Evolutionary conservation across 164 flowering plant genomes (phyloP).

Genomic region (Chloranthus sessilifolius): DNA sequence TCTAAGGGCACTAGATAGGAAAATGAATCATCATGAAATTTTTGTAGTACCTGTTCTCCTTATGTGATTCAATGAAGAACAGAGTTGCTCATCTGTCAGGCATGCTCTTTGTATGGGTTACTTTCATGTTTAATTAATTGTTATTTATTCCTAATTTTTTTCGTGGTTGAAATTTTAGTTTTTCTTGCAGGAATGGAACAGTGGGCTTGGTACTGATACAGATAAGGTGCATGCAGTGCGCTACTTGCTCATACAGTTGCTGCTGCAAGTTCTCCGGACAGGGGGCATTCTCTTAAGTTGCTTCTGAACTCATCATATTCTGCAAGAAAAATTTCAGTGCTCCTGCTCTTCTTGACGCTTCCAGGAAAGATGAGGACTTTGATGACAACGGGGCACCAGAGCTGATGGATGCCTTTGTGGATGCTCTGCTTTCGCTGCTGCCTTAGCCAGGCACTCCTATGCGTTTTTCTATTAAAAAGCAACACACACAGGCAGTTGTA

Average conservation of each 20-base stretch:
- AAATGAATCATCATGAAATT: background rate
- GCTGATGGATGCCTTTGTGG: constrained; percentile 86
- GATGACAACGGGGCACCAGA: constrained; percentile 45
- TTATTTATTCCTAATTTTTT: no score
- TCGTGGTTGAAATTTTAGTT: background rate
- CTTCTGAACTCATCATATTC: constrained; percentile 72
- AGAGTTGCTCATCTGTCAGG: no score
- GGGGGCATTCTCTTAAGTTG: constrained; percentile 72
- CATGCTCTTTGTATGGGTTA: no score
- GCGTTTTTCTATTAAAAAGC: no score
- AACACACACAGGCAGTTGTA: no score
- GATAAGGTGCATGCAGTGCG: constrained; percentile 68
- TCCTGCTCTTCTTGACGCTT: constrained; percentile 41
- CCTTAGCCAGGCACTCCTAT: constrained; percentile 84
- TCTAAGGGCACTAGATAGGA: no score
- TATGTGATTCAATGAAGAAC: no score
- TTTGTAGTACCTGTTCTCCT: no score
- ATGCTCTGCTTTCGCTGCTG: constrained; percentile 78
- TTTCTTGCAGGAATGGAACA: constrained; percentile 59
- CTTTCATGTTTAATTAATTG: no score
- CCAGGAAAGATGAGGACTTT: constrained; percentile 57
- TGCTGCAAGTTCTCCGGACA: constrained; percentile 84
- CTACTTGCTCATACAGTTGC: constrained; percentile 78
- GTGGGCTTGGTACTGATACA: constrained; percentile 35
- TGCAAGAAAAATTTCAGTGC: constrained; percentile 62